Conservation (phyloP, 75 land plant genomes). For the Picea sitchensis region DNA sequence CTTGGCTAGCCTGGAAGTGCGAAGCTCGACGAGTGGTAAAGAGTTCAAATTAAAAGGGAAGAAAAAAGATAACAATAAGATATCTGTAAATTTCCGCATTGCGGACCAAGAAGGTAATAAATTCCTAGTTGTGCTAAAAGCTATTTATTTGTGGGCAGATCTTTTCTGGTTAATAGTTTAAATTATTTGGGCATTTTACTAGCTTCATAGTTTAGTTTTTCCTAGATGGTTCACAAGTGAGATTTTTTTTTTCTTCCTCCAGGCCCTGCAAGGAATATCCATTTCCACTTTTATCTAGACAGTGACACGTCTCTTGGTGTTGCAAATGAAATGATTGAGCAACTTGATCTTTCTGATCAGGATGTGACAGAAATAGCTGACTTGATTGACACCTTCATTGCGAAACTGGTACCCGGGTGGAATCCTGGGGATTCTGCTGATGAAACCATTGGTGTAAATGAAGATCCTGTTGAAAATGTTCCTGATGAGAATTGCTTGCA, state of each 20-base stretch:
- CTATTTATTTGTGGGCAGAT: neutral
- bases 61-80: constrained; percentile 34
- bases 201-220: neutral
- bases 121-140: neutral
- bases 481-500: neutral
- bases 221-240: neutral
- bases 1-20: constrained; percentile 34
- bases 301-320: constrained; percentile 57
- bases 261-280: constrained; percentile 58
- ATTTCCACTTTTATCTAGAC: constrained; percentile 55
- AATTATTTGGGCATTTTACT: neutral
- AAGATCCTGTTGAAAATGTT: neutral
- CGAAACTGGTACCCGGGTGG: constrained; percentile 60
- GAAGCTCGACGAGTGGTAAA: constrained; percentile 27
- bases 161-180: neutral
- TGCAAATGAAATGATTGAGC: constrained; percentile 70
- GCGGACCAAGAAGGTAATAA: constrained; percentile 51
- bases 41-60: constrained; percentile 55
- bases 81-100: constrained; percentile 50
- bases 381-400: constrained; percentile 68
- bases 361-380: constrained; percentile 67
- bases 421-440: constrained; percentile 33
- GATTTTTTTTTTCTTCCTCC: constrained; percentile 1
- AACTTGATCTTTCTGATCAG: constrained; percentile 53
- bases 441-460: constrained; percentile 19